Base-by-base conservation (phyloP, 139 green algal genomes). In the Yamagishiella unicocca region DNA sequence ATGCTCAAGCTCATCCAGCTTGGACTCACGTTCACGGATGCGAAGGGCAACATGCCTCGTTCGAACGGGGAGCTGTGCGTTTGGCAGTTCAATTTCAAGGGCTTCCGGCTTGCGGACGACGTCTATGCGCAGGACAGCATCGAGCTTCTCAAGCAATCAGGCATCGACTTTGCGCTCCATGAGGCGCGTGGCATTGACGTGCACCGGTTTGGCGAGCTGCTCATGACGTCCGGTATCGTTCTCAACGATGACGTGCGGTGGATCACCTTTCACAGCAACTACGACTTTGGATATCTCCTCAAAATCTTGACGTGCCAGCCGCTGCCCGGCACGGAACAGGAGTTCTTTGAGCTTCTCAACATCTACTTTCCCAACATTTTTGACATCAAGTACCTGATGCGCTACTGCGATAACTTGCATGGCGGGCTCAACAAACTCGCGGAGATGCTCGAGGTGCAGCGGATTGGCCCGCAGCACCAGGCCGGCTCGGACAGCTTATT, bases 1-100 rank as follows among this genome's bases (percentile, higher is more conserved):
- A 98, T 99, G 96, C 94, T 99, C 0, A 99, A 99, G 93, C 93
- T 99, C 27, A 99, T 99, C 12, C 97, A 99, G 94, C 93, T 99
- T 62, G 98, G 98, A 0, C 91, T 99, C 5, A 99, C 98, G 40
- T 98, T 99, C 90, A 96, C 95, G 2, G 95, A 99, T 86, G 94
- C 90, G 8, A 80, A 98, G 29, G 98, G 98, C 58, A 97, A 97
- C 64, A 92, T 99, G 66, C 97, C 98, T 0, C 64, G 89, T 9
- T 93, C 90, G 71, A 95, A 95, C 78, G 95, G 94, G 4, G 95
- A 99, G 90, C 94, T 98, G 8, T 98, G 95, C 83, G 95, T 99
- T 5, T 99, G 98, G 98, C 98, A 99, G 89, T 99, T 99, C 91
- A 99, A 99, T 90, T 99, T 99, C 92, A 94, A 91, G 92, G 91